Base-by-base conservation (phyloP, 2,329 filamentous ascomycete genomes). In the Fusarium sp. region DNA sequence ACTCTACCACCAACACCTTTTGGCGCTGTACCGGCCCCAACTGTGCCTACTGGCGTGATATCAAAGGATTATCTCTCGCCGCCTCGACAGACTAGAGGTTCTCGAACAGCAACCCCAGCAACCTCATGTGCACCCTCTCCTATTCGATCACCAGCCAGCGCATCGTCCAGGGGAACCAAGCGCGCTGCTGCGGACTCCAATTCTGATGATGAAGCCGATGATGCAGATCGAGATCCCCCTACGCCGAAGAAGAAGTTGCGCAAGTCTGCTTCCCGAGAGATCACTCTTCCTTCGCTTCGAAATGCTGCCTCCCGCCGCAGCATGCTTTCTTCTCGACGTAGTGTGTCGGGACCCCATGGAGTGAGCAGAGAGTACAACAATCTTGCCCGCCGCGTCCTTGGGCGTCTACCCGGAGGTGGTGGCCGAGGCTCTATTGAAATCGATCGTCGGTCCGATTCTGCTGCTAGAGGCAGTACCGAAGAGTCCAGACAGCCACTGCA, bases 241-340 rank as follows among this genome's bases (percentile, higher is more conserved):
- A 75, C 75, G 13, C 76, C 77, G 15, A 78, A 77, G 66, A 86
- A 86, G 79, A 87, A 86, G 75, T 77, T 87, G 48, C 83, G 86
- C 56, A 84, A 85, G 77, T 83, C 81, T 9, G 77, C 82, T 56
- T 81, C 82, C n/a, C 77, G 81, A 13, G 77, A 83, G 63, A 79
- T 85, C 62, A 66, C 78, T 53, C 56, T 76, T 14, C 75, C 78
- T 32, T 75, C 75, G 33, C 65, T 82, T 27, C 76, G 78, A 39
- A 74, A 65, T 61, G 71, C 66, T 30, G 67, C 70, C 27, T 74
- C 75, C 64, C 66, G 73, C 58, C 64, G 68, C 43, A 54, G 51
- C 44, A 70, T 73, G 19, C 61, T 63, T 37, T 66, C 59, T 39
- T 65, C 71, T 23, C 73, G 74, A 32, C 74, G 75, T 32, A 76